A percentile compares a stretch with the other conserved stretches of the same genome.
Conservation (phyloP, 108 stramenopile genomes). For the Cyclostephanos invisitatus region DNA sequence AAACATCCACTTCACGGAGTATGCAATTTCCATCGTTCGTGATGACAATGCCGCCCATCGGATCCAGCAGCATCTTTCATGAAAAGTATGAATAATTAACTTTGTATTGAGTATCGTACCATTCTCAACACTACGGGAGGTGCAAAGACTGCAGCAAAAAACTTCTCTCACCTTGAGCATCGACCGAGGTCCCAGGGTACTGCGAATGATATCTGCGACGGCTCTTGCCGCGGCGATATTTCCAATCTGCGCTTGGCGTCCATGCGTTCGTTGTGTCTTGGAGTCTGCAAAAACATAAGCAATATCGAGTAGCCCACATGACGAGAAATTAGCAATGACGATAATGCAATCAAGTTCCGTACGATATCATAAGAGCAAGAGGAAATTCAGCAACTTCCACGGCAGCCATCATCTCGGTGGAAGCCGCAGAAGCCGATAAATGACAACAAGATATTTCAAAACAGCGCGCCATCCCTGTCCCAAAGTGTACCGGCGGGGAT, state of each 20-base stretch:
- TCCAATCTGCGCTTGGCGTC: constrained; percentile 95
- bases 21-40: constrained; percentile 99
- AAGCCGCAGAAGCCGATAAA: neutral
- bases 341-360: constrained; percentile 6
- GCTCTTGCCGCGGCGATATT: constrained; percentile 97
- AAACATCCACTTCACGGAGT: constrained; percentile 98
- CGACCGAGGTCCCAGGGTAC: constrained; percentile 96
- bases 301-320: constrained; percentile 22
- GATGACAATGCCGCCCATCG: constrained; percentile 99
- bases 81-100: constrained; percentile 7
- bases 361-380: neutral
- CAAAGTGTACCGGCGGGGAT: neutral
- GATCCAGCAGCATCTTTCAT: constrained; percentile 93
- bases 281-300: constrained; percentile 61
- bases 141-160: neutral
- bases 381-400: neutral
- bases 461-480: neutral
- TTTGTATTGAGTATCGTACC: neutral
- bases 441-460: neutral
- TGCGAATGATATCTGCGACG: constrained; percentile 96
- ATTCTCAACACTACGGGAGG: neutral
- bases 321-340: neutral
- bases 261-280: constrained; percentile 97
- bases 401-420: neutral
- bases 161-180: constrained; percentile 91